These are phyloP conservation scores for Luzula sylvatica DNA, from an alignment of 176 grass and related monocot species.

Conservation along the genomic window DNA sequence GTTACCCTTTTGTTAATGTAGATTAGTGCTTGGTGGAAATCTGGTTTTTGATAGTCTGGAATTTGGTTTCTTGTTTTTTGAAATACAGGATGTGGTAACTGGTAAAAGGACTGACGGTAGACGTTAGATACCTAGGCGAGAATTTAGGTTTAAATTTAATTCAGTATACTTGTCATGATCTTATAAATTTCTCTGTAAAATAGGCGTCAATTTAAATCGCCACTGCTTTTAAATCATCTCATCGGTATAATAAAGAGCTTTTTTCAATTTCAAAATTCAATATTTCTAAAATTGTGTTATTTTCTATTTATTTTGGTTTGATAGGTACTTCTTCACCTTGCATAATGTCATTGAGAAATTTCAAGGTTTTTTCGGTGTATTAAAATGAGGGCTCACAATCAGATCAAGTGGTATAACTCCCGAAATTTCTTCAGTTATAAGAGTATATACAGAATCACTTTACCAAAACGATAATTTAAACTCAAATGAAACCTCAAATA, in stretches of 20 bases:
- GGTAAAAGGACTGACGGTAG: slow-evolving; percentile 48
- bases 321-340: slow-evolving; percentile 89
- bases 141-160: slow-evolving; percentile 75
- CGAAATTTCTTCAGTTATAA: slow-evolving; percentile 65
- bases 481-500: slow-evolving; percentile 30
- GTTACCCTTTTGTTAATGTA: slow-evolving; percentile 30
- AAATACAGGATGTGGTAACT: slow-evolving; percentile 69
- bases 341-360: slow-evolving; percentile 76
- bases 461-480: slow-evolving; percentile 29
- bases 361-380: slow-evolving; percentile 64
- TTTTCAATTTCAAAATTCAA: slow-evolving; percentile 1
- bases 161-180: slow-evolving; percentile 80
- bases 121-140: slow-evolving; percentile 67
- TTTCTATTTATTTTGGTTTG: slow-evolving; percentile 28
- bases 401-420: slow-evolving; percentile 62
- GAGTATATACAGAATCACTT: slow-evolving; percentile 50
- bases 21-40: slow-evolving; percentile 57
- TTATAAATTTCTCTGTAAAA: slow-evolving; percentile 58
- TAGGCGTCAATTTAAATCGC: slow-evolving; percentile 55
- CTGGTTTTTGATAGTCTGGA: background rate
- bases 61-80: background rate
- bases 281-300: slow-evolving; percentile 9
- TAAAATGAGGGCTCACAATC: slow-evolving; percentile 60
- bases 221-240: slow-evolving; percentile 70
- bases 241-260: slow-evolving; percentile 37